Percentiles rank a stretch among this genome's conserved stretches.
Conservation (phyloP, 441 rosid species). For the Euphorbia corollata region DNA sequence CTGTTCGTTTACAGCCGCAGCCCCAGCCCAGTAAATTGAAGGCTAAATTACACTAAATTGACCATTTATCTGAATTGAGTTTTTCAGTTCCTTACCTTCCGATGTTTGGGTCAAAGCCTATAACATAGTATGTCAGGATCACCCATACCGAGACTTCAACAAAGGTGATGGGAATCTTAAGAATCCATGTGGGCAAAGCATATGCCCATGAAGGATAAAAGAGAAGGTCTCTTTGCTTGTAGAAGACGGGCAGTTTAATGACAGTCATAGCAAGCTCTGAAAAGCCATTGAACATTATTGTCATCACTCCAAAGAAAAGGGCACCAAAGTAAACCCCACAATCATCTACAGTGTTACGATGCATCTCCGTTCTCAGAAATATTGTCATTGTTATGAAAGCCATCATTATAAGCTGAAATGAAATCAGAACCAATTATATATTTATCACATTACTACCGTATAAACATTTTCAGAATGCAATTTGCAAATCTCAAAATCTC, state of each 20-base stretch:
- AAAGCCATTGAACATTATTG: conserved; percentile 56
- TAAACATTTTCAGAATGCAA: not conserved
- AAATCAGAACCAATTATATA: not conserved
- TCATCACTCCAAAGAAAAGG: conserved; percentile 41
- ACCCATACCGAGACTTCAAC: conserved; percentile 52
- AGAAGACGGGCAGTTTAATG: conserved; percentile 62
- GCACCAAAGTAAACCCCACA: conserved; percentile 52
- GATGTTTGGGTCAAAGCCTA: conserved; percentile 54
- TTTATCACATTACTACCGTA: not conserved
- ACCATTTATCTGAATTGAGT: not conserved
- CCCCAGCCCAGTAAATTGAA: too few species aligned
- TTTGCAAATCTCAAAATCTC: not conserved
- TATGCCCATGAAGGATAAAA: conserved; percentile 70
- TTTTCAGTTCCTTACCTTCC: conserved; percentile 37
- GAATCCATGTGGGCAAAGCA: conserved; percentile 60
- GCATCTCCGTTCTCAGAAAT: conserved; percentile 54
- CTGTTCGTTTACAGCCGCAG: too few species aligned
- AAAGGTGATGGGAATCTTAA: conserved; percentile 54
- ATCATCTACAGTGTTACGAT: conserved; percentile 35
- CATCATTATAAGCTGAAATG: conserved; percentile 36
- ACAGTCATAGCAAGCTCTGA: conserved; percentile 60
- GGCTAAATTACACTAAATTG: too few species aligned
- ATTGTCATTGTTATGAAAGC: conserved; percentile 43
- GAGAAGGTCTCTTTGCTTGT: conserved; percentile 63
- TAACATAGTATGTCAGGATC: conserved; percentile 50